Base-by-base conservation (phyloP, 106 monocot genomes). In the Xerophyta viscosa region DNA sequence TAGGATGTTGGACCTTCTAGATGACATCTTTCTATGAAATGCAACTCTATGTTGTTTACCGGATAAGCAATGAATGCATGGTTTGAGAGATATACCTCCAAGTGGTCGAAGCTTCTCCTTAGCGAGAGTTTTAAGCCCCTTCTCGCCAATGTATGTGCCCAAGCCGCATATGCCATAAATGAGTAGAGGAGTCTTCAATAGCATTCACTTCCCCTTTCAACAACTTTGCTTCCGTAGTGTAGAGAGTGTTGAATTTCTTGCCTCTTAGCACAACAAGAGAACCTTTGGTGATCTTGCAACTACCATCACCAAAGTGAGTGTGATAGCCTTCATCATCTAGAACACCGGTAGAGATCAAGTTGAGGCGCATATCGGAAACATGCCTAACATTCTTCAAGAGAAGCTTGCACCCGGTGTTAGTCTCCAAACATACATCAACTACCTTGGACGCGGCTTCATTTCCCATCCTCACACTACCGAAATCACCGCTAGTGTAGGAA, bases 251-350 rank as follows among this genome's bases (percentile, higher is more conserved):
- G 13, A 14, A 0, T 26, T 60, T 66, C 20, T 51, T 58, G 12
- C 50, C 68, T 68, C 4, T 50, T 31, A 30, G 33, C 14, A 68
- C 17, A 7, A 69, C 24, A 24, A 69, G 2, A n/a, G 29, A 31
- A 3, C 41, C 57, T 21, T 57, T 57, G 14, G 25, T 19, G 21
- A 39, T 21, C 41, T 57, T 57, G 20, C 41, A 57, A 19, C 41
- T 25, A 4, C 39, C 41, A 14, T 27, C 42, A 57, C 41, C 24
- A 42, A 57, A 41, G 6, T 41, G 20, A 13, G 13, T 37, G 25
- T 41, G 11, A 37, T 57, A 57, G 12, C 15, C 24, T 26, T 57
- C 57, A 41, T 57, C 41, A 26, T 57, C 41, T 22, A 57, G 24
- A 17, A 24, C 33, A 2, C 41, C 23, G 9, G 41, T 42, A 12